These are phyloP conservation scores for Ichthyophthirius multifiliis DNA, from an alignment of 169 alveolate genomes.

Conservation along the genomic window DNA sequence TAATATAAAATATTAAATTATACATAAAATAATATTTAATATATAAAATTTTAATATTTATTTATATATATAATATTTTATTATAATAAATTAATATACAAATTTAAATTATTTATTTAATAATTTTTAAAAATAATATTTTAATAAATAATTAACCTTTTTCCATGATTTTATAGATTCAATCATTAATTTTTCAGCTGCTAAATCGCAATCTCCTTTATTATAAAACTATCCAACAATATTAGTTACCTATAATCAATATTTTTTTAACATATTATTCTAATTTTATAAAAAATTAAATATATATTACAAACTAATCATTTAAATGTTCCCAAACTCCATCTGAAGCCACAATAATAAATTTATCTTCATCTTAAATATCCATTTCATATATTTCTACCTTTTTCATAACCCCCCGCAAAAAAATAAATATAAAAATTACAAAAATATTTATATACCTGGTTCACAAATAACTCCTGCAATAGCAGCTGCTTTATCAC, in stretches of 20 bases:
- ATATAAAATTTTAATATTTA: too few relatives aligned
- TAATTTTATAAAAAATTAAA: background rate
- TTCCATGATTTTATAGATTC: conserved; percentile 47
- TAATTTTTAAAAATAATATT: too few relatives aligned
- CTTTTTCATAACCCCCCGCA: too few relatives aligned
- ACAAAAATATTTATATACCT: conserved; percentile 15
- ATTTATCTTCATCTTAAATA: conserved; percentile 51
- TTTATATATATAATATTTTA: too few relatives aligned
- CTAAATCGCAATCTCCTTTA: conserved; percentile 47
- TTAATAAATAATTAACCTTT: background rate
- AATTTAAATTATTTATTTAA: too few relatives aligned
- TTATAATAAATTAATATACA: too few relatives aligned
- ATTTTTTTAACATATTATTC: background rate
- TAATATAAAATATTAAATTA: too few relatives aligned
- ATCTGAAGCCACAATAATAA: conserved; percentile 69
- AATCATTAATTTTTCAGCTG: conserved; percentile 44
- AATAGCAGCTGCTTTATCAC: conserved; percentile 52
- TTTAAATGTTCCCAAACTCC: conserved; percentile 78
- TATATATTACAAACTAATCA: conserved; percentile 44
- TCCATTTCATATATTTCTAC: conserved; percentile 57
- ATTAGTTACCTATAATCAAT: conserved; percentile 33
- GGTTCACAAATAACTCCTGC: conserved; percentile 66
- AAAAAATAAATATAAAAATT: too few relatives aligned
- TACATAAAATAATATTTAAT: too few relatives aligned
- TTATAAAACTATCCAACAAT: conserved; percentile 46